Base-by-base conservation (phyloP, 2,329 filamentous ascomycete genomes). In the Aspergillus awamori region DNA sequence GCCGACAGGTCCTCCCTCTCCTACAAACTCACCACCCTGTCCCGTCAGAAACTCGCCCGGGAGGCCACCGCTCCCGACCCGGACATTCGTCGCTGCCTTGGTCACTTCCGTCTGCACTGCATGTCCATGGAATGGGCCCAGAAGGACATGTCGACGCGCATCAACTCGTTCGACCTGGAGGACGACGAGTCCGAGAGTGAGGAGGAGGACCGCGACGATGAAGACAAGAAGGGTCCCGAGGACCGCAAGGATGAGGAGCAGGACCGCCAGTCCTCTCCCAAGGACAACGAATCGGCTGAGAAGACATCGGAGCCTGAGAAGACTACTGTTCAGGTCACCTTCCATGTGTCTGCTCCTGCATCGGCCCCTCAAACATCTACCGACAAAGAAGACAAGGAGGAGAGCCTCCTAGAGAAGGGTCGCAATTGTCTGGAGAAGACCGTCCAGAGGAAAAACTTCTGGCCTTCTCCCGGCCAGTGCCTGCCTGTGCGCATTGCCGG, bases 151-250 rank as follows among this genome's bases (percentile, higher is more conserved):
- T 72, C 72, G 22, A 70, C 72, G 36, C 70, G 72, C 33, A 75
- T 75, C 63, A 75, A 72, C 59, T 72, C 73, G 7, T 72, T 75
- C 10, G 73, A 75, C n/a, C 68, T 75, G 28, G 73, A 75, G 58
- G 70, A 72, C 33, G 73, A 75, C 22, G 70, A 72, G 61, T 70
- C 70, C 11, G 73, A 74, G 41, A 13, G 59, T 54, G n/a, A 65
- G 53, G 52, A 68, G 39, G 53, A 66, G 49, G 43, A 58, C n/a
- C 28, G 52, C 15, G n/a, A 61, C 39, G 28, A 62, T 24, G 64
- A 65, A 13, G 63, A 68, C 38, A 52, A 53, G 24, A 53, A 63
- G 41, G 56, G 56, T 24, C 47, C 22, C 38, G 47, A 53, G 17
- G 53, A 56, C 39, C 53, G 26, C 53, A 56, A 56, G 49, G 51